phyloP scores from a whole-genome alignment of 306 rosid species.

The Sphenostylis stenocarpa region DNA sequence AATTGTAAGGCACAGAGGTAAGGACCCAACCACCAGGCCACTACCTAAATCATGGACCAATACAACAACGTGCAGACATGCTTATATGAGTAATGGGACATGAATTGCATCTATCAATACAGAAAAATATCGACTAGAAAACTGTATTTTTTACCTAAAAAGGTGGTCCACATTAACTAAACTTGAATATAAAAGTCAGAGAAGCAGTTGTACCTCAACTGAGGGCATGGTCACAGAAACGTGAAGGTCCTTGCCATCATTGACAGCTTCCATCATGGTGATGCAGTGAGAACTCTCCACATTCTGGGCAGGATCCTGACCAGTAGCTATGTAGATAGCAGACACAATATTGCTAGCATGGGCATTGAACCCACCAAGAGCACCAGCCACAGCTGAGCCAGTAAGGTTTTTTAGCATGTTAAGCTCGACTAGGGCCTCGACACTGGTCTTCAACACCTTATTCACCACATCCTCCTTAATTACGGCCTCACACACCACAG shows the following conservation, averaged over 20 bases:
- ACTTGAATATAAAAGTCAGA: background rate
- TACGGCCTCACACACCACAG: slow-evolving; percentile 68
- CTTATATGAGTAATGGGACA: background rate
- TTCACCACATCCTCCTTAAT: slow-evolving; percentile 61
- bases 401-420: slow-evolving; percentile 73
- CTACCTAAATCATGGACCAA: background rate
- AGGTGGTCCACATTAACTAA: background rate
- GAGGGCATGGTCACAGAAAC: slow-evolving; percentile 77
- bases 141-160: background rate
- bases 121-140: background rate
- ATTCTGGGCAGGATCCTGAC: slow-evolving; percentile 88
- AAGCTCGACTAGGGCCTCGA: slow-evolving; percentile 59
- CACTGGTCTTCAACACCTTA: slow-evolving; percentile 68
- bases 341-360: slow-evolving; percentile 83
- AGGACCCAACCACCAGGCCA: background rate
- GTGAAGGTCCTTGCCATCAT: slow-evolving; percentile 70
- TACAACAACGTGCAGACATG: background rate
- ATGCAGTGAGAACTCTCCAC: slow-evolving; percentile 79
- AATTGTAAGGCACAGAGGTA: too few relatives aligned
- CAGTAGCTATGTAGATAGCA: slow-evolving; percentile 71
- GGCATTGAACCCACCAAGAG: slow-evolving; percentile 78
- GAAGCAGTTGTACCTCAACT: slow-evolving; percentile 50
- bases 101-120: background rate
- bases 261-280: slow-evolving; percentile 73
- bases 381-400: slow-evolving; percentile 71